phyloP scores from a whole-genome alignment of 2,329 filamentous ascomycete species.

The Aureobasidium zeae region DNA sequence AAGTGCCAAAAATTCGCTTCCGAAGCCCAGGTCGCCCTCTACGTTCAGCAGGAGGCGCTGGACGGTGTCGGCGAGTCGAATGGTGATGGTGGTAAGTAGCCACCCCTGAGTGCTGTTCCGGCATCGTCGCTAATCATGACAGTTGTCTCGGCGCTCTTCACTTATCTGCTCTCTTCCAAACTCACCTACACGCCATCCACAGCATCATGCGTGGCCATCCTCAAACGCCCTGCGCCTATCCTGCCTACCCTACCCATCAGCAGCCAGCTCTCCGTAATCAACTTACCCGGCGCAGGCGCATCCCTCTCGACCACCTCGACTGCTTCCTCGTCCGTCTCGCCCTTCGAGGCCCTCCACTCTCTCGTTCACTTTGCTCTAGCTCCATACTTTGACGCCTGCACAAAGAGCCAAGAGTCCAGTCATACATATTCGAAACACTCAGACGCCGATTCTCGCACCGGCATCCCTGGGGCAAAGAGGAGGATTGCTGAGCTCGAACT shows the following conservation, averaged over 20 bases:
- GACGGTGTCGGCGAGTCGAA: slow-evolving; percentile 27
- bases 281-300: slow-evolving; percentile 55
- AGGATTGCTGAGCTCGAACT: slow-evolving; percentile 89
- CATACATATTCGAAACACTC: slow-evolving; percentile 56
- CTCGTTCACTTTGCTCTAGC: slow-evolving; percentile 84
- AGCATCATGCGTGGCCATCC: slow-evolving; percentile 73
- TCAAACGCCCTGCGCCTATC: slow-evolving; percentile 83
- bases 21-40: slow-evolving; percentile 78
- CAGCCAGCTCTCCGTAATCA: slow-evolving; percentile 85
- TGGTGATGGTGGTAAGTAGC: slow-evolving; percentile 13
- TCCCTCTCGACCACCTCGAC: slow-evolving; percentile 42
- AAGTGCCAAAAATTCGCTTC: slow-evolving; percentile 82
- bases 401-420: slow-evolving; percentile 64
- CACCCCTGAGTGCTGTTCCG: too few relatives aligned
- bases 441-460: slow-evolving; percentile 84
- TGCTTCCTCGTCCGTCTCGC: slow-evolving; percentile 65
- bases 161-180: slow-evolving; percentile 73
- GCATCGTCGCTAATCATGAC: background rate
- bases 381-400: slow-evolving; percentile 95
- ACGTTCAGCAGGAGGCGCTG: slow-evolving; percentile 71
- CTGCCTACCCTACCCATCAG: slow-evolving; percentile 73
- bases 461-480: slow-evolving; percentile 95
- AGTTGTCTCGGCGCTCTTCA: slow-evolving; percentile 32
- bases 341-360: slow-evolving; percentile 87
- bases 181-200: slow-evolving; percentile 73